These are phyloP conservation scores for Suillus brevipes DNA, from an alignment of 768 basidiomycete species.

Conservation along the genomic window DNA sequence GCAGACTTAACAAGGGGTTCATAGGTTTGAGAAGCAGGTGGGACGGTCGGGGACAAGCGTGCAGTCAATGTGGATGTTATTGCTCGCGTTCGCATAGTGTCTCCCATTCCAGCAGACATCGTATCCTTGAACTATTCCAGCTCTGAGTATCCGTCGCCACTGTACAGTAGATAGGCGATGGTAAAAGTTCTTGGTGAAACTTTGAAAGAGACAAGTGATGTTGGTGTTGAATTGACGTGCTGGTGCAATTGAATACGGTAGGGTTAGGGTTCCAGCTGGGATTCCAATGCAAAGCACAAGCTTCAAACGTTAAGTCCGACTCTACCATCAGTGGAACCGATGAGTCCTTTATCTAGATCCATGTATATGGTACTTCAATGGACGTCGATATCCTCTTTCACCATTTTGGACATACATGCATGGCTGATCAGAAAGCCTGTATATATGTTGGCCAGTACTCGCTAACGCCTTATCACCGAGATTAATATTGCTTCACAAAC, in stretches of 20 bases:
- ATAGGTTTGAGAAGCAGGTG: slow-evolving; percentile 57
- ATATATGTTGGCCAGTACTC: too few species aligned
- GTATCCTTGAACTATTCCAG: background rate
- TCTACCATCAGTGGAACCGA: too few species aligned
- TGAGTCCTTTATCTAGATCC: too few species aligned
- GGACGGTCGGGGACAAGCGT: slow-evolving; percentile 56
- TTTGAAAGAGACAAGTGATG: background rate
- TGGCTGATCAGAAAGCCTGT: too few species aligned
- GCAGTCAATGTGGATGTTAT: slow-evolving; percentile 31
- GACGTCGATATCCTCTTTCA: too few species aligned
- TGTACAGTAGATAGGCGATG: background rate
- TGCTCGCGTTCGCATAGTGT: slow-evolving; percentile 39
- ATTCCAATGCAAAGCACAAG: too few species aligned
- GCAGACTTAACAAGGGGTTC: slow-evolving; percentile 66
- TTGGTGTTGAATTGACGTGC: background rate
- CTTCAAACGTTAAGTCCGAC: too few species aligned
- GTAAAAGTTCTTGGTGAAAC: slow-evolving; percentile 2
- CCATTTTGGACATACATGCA: too few species aligned
- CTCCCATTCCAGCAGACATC: slow-evolving; percentile 5
- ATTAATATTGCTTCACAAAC: too few species aligned
- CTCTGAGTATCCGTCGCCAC: background rate
- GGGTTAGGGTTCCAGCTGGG: background rate
- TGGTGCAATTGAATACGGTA: background rate
- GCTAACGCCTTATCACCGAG: too few species aligned
- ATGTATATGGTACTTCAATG: too few species aligned